phyloP scores from a whole-genome alignment of 2,329 filamentous ascomycete genomes.

The Xenosphaeropsis pyriputrescens region DNA sequence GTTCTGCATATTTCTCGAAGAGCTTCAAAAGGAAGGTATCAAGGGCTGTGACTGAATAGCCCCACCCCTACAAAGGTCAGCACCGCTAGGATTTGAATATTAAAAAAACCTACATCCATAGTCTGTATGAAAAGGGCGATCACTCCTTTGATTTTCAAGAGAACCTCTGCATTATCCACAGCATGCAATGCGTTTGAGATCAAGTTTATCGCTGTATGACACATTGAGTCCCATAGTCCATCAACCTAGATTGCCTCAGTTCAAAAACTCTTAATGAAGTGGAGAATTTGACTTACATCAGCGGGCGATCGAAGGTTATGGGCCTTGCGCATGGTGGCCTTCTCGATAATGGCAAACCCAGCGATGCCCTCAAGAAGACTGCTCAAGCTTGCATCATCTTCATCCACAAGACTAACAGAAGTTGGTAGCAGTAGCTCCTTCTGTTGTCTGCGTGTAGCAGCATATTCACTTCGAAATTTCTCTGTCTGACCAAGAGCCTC shows the following conservation, averaged over 20 bases:
- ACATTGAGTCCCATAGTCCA: constrained; percentile 97
- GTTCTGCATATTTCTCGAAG: constrained; percentile 86
- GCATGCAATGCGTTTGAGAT: constrained; percentile 66
- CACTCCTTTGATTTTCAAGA: constrained; percentile 90
- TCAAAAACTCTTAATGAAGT: neutral
- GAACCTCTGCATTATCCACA: constrained; percentile 74
- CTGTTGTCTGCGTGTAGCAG: constrained; percentile 77
- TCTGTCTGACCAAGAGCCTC: constrained; percentile 87
- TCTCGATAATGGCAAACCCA: constrained; percentile 93
- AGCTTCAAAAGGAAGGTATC: constrained; percentile 77
- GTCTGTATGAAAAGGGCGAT: constrained; percentile 94
- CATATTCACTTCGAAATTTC: constrained; percentile 81
- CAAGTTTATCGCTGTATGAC: constrained; percentile 67
- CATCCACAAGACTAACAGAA: constrained; percentile 61
- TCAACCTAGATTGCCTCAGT: constrained; percentile 51
- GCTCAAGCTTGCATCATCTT: constrained; percentile 77
- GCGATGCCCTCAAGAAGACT: constrained; percentile 86
- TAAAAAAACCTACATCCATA: constrained; percentile 57
- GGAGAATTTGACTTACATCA: constrained; percentile 44
- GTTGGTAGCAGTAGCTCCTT: constrained; percentile 79
- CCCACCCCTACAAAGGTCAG: constrained; percentile 53
- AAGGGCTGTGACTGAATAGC: constrained; percentile 68
- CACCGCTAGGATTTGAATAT: constrained; percentile 2
- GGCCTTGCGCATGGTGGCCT: constrained; percentile 76
- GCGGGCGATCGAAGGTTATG: constrained; percentile 68